Percentiles rank a stretch among this genome's conserved stretches.
Evolutionary conservation across 805 yeast species (phyloP).

Genomic region (Blastobotrys terrestris): DNA sequence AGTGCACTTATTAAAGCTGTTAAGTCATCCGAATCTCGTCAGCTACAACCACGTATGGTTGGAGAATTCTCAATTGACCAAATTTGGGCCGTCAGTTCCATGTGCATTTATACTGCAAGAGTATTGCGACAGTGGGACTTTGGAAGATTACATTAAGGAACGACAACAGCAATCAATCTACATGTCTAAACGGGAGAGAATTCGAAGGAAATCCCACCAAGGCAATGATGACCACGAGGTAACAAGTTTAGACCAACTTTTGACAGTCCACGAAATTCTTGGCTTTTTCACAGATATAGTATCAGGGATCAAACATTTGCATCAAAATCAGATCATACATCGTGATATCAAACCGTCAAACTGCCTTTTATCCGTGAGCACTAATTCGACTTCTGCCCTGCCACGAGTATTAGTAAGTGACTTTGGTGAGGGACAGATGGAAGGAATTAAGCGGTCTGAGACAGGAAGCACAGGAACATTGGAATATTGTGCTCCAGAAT

Average conservation of each 20-base stretch:
- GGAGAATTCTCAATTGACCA: slow-evolving; percentile 52
- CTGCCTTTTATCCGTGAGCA: slow-evolving; percentile 46
- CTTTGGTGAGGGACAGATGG: slow-evolving; percentile 81
- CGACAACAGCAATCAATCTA: not conserved
- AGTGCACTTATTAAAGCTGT: slow-evolving; percentile 55
- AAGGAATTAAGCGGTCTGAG: slow-evolving; percentile 56
- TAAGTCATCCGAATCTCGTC: slow-evolving; percentile 58
- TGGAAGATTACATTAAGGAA: slow-evolving; percentile 54
- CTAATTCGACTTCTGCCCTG: slow-evolving; percentile 25
- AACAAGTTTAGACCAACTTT: slow-evolving; percentile 7
- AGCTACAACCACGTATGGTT: slow-evolving; percentile 91
- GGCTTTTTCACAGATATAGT: slow-evolving; percentile 62
- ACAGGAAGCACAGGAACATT: slow-evolving; percentile 86
- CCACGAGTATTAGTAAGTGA: slow-evolving; percentile 81
- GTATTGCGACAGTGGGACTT: slow-evolving; percentile 82
- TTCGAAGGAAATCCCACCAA: not conserved
- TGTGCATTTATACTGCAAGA: slow-evolving; percentile 80
- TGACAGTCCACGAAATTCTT: slow-evolving; percentile 57
- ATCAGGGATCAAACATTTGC: slow-evolving; percentile 66
- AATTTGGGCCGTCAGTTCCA: slow-evolving; percentile 55
- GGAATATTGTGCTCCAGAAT: slow-evolving; percentile 84
- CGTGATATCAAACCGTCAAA: slow-evolving; percentile 87
- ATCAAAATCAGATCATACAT: slow-evolving; percentile 70
- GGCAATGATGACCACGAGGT: not conserved
- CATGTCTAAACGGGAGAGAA: not conserved